Percentiles rank a stretch among this genome's conserved stretches.
Conservation (phyloP, 495 filamentous ascomycete species). For the Talaromyces ruber region DNA sequence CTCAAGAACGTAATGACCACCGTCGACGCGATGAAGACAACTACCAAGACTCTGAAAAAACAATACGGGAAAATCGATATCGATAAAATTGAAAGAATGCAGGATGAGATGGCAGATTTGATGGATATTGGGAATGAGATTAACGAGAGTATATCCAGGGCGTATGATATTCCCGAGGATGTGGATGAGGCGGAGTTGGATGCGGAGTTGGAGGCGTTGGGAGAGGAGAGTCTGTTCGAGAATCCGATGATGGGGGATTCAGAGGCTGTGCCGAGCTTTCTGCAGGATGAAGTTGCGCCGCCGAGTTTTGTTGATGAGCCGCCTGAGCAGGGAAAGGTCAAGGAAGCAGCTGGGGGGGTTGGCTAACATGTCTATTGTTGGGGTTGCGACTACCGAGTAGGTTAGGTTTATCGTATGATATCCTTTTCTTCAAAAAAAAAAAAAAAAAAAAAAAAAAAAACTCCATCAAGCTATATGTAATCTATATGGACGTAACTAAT, state of each 20-base stretch:
- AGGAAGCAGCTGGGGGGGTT: slow-evolving; percentile 50
- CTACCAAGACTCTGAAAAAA: slow-evolving; percentile 85
- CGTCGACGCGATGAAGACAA: slow-evolving; percentile 92
- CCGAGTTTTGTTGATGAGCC: slow-evolving; percentile 87
- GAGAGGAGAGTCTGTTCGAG: slow-evolving; percentile 78
- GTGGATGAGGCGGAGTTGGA: slow-evolving; percentile 97
- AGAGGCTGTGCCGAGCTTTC: slow-evolving; percentile 68
- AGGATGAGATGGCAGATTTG: slow-evolving; percentile 98
- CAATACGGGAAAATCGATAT: slow-evolving; percentile 97
- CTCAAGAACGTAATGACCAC: slow-evolving; percentile 98
- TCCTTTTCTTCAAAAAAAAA: no score
- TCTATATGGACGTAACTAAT: background rate
- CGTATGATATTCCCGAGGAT: slow-evolving; percentile 94
- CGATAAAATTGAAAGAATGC: slow-evolving; percentile 94
- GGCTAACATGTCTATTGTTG: slow-evolving; percentile 11
- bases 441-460: background rate
- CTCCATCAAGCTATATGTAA: background rate
- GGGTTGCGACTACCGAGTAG: background rate
- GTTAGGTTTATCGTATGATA: background rate
- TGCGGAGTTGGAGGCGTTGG: slow-evolving; percentile 90
- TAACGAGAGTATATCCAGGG: slow-evolving; percentile 85
- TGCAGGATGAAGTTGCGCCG: slow-evolving; percentile 70
- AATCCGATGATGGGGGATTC: slow-evolving; percentile 42
- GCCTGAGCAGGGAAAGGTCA: slow-evolving; percentile 62
- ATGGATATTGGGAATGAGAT: slow-evolving; percentile 99